Evolutionary conservation across 2,329 filamentous ascomycete genomes (phyloP).

Genomic region (Hypoxylon sp.): DNA sequence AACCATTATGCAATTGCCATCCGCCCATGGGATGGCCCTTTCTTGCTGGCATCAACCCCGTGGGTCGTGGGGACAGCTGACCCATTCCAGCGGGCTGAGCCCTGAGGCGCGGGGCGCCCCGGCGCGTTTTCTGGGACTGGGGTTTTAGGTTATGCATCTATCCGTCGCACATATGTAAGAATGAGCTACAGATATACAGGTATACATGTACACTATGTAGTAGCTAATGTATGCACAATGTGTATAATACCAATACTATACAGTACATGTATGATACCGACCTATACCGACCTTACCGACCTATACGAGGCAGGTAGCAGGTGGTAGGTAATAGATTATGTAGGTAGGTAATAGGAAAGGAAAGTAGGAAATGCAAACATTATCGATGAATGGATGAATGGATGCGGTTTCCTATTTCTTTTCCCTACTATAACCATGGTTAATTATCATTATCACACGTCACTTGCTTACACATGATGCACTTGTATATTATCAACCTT

Average conservation of each 20-base stretch:
- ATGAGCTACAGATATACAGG: constrained; percentile 6
- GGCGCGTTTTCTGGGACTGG: constrained; percentile 26
- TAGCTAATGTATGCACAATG: not conserved
- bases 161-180: constrained; percentile 21
- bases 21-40: constrained; percentile 1
- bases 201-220: not conserved
- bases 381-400: no score
- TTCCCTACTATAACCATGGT: no score
- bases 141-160: constrained; percentile 43
- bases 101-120: constrained; percentile 39
- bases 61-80: constrained; percentile 14
- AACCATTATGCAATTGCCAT: constrained; percentile 4
- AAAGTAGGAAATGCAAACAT: not conserved
- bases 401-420: not conserved
- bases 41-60: not conserved
- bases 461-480: constrained; percentile 8
- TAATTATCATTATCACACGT: constrained; percentile 2
- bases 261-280: not conserved
- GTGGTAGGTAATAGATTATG: not conserved
- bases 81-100: constrained; percentile 37
- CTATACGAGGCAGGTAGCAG: constrained; percentile 3
- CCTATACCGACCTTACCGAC: not conserved
- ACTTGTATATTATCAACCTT: not conserved
- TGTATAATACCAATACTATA: not conserved
- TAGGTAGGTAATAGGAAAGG: not conserved